phyloP scores from a whole-genome alignment of 805 yeast genomes.

The Candida tibetensis region DNA sequence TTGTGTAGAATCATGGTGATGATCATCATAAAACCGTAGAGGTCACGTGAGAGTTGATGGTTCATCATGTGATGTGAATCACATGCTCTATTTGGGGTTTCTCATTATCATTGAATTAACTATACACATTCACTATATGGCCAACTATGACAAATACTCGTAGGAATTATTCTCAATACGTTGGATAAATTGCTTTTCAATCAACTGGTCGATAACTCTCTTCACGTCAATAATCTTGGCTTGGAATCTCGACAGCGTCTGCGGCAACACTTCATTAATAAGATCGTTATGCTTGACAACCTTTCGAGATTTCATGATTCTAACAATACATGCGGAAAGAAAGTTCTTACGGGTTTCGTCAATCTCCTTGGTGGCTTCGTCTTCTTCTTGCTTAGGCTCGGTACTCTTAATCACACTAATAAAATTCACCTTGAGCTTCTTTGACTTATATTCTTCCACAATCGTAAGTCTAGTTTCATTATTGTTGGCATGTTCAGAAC shows the following conservation, averaged over 20 bases:
- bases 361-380: conserved; percentile 74
- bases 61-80: too few species aligned
- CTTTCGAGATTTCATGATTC: conserved; percentile 95
- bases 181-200: conserved; percentile 81
- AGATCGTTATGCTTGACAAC: conserved; percentile 72
- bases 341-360: conserved; percentile 83
- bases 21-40: too few species aligned
- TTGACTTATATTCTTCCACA: conserved; percentile 79
- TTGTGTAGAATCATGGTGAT: neutral
- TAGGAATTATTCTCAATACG: conserved; percentile 74
- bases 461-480: conserved; percentile 61
- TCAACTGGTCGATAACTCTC: conserved; percentile 76
- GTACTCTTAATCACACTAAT: conserved; percentile 51
- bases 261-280: conserved; percentile 84
- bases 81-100: too few species aligned
- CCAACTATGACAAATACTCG: conserved; percentile 69
- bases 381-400: conserved; percentile 67
- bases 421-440: conserved; percentile 80
- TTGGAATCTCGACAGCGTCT: conserved; percentile 75
- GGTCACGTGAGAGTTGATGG: too few species aligned
- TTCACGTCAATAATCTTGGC: conserved; percentile 87
- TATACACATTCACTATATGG: neutral
- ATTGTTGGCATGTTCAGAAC: conserved; percentile 46
- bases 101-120: too few species aligned
- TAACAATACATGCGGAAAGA: conserved; percentile 89